Conservation (phyloP, 2,329 filamentous ascomycete species). For the Pseudofabraea citricarpa region DNA sequence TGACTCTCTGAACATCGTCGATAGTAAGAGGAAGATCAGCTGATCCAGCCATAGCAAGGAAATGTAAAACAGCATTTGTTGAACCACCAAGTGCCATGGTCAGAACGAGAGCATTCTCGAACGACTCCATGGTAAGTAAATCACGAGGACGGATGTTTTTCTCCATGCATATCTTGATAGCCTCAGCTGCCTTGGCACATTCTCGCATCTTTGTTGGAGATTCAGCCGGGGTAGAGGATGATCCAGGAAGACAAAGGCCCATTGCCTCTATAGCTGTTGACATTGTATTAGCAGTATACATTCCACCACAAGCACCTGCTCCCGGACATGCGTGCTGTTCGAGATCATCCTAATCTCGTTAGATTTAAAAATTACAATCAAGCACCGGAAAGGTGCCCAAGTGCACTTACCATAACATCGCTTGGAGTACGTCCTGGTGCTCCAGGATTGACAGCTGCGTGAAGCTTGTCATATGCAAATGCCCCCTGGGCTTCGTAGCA, state of each 20-base stretch:
- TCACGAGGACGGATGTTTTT: conserved; percentile 63
- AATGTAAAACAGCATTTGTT: conserved; percentile 67
- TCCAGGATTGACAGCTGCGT: conserved; percentile 59
- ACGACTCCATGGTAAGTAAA: conserved; percentile 63
- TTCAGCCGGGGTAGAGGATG: conserved; percentile 63
- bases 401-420: conserved; percentile 63
- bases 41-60: conserved; percentile 68
- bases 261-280: conserved; percentile 69
- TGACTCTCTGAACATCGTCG: conserved; percentile 66
- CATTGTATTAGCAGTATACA: conserved; percentile 79
- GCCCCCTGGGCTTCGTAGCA: conserved; percentile 87
- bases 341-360: conserved; percentile 51
- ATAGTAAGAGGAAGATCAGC: conserved; percentile 60
- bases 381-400: too few relatives aligned
- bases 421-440: conserved; percentile 62
- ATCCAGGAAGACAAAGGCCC: conserved; percentile 64
- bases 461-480: conserved; percentile 71
- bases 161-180: conserved; percentile 65
- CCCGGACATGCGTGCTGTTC: conserved; percentile 65
- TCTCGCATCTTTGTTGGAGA: conserved; percentile 68
- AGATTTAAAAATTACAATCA: background rate
- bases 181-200: conserved; percentile 62
- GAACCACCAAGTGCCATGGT: conserved; percentile 69
- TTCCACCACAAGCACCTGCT: conserved; percentile 66
- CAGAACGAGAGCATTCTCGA: conserved; percentile 69